A percentile compares a stretch with the other conserved stretches of the same genome.
Conservation (phyloP, 1,284 basidiomycete genomes). For the Irpex rosettiformis region DNA sequence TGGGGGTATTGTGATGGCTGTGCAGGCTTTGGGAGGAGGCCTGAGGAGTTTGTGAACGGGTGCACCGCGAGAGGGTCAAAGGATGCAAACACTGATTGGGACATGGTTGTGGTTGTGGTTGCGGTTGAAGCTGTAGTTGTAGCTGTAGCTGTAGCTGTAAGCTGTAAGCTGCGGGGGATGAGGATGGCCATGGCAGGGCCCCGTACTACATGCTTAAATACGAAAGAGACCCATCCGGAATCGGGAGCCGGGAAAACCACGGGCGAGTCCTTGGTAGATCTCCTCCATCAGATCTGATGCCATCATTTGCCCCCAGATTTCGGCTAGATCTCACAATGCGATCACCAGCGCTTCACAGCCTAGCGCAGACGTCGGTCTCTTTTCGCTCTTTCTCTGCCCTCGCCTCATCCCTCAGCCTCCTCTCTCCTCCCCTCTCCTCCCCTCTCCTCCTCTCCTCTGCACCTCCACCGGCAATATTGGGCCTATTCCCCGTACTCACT, state of each 20-base stretch:
- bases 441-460: neutral
- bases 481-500: neutral
- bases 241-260: slow-evolving; percentile 11
- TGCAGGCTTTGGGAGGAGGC: slow-evolving; percentile 42
- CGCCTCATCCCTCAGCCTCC: neutral
- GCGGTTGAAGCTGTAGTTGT: neutral
- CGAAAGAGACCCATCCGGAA: slow-evolving; percentile 2
- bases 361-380: neutral
- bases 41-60: slow-evolving; percentile 59
- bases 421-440: neutral
- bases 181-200: neutral
- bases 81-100: slow-evolving; percentile 35
- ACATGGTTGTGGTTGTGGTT: slow-evolving; percentile 23
- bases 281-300: neutral
- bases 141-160: neutral
- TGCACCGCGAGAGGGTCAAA: slow-evolving; percentile 59
- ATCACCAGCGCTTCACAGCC: neutral
- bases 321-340: neutral
- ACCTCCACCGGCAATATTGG: neutral
- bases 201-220: too few species aligned
- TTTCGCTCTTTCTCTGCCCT: neutral
- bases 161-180: neutral
- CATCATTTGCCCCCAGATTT: neutral
- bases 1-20: slow-evolving; percentile 45
- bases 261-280: neutral